Conservation (phyloP, 2,329 filamentous ascomycete genomes). For the Scedosporium dehoogii region DNA sequence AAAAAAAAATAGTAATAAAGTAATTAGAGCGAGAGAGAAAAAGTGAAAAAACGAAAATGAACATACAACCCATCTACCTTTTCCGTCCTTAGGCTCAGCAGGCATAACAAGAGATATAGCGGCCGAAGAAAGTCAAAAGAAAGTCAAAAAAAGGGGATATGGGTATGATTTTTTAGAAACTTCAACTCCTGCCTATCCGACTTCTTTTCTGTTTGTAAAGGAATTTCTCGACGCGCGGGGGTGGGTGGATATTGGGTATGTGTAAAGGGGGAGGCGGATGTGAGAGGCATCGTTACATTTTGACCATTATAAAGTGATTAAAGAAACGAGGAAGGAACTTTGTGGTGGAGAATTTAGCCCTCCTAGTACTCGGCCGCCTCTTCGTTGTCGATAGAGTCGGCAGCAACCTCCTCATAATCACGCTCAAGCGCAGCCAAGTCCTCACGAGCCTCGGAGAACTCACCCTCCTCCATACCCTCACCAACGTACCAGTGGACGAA, state of each 20-base stretch:
- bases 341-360: background rate
- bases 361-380: constrained; percentile 89
- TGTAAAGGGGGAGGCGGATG: background rate
- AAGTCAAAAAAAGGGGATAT: background rate
- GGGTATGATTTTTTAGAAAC: constrained; percentile 3
- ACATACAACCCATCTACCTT: constrained; percentile 8
- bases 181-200: constrained; percentile 2
- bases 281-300: constrained; percentile 3
- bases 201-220: background rate
- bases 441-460: constrained; percentile 98
- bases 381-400: constrained; percentile 83
- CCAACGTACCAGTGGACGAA: constrained; percentile 99
- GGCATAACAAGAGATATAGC: constrained; percentile 6
- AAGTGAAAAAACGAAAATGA: constrained; percentile 3
- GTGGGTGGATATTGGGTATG: background rate
- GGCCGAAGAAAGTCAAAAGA: constrained; percentile 4
- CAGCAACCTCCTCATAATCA: constrained; percentile 97
- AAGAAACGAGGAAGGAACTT: background rate
- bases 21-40: constrained; percentile 3
- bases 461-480: constrained; percentile 99
- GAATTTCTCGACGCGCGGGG: background rate
- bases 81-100: constrained; percentile 6
- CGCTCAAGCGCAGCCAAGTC: constrained; percentile 96
- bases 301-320: constrained; percentile 3
- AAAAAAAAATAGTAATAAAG: background rate